A percentile compares a stretch with the other conserved stretches of the same genome.
phyloP scores from a whole-genome alignment of 495 filamentous ascomycete species.

The Aspergillus ostianus region DNA sequence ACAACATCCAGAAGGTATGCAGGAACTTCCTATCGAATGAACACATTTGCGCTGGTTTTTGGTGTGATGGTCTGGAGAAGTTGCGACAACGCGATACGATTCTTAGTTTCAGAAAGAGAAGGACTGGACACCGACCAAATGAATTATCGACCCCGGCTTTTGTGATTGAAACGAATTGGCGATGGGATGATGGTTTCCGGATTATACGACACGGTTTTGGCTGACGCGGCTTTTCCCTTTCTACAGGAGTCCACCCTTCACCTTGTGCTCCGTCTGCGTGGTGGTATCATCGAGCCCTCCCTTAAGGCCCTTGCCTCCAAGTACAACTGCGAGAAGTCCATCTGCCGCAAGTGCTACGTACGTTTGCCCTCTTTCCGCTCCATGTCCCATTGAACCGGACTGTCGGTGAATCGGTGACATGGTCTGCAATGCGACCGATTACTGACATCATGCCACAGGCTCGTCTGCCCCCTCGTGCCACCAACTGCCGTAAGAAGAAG shows the following conservation, averaged over 20 bases:
- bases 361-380: slow-evolving; percentile 31
- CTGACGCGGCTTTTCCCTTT: slow-evolving; percentile 25
- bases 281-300: slow-evolving; percentile 98
- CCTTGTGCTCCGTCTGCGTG: slow-evolving; percentile 97
- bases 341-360: slow-evolving; percentile 99
- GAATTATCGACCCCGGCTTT: neutral
- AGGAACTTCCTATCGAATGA: slow-evolving; percentile 8
- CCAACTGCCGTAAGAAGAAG: slow-evolving; percentile 99
- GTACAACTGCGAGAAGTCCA: slow-evolving; percentile 99
- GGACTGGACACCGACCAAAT: neutral
- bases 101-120: neutral
- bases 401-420: neutral
- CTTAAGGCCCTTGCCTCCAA: slow-evolving; percentile 97
- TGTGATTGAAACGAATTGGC: neutral
- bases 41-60: slow-evolving; percentile 1
- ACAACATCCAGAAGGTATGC: slow-evolving; percentile 99
- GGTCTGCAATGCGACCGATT: neutral
- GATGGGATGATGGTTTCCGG: neutral
- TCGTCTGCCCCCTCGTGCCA: slow-evolving; percentile 95
- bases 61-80: slow-evolving; percentile 1
- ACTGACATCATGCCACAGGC: slow-evolving; percentile 52
- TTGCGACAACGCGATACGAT: neutral
- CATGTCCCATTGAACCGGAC: neutral
- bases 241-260: slow-evolving; percentile 95
- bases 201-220: slow-evolving; percentile 9